These are phyloP conservation scores for Rhododendron henanense DNA, from an alignment of 148 eudicot genomes.

Conservation along the genomic window DNA sequence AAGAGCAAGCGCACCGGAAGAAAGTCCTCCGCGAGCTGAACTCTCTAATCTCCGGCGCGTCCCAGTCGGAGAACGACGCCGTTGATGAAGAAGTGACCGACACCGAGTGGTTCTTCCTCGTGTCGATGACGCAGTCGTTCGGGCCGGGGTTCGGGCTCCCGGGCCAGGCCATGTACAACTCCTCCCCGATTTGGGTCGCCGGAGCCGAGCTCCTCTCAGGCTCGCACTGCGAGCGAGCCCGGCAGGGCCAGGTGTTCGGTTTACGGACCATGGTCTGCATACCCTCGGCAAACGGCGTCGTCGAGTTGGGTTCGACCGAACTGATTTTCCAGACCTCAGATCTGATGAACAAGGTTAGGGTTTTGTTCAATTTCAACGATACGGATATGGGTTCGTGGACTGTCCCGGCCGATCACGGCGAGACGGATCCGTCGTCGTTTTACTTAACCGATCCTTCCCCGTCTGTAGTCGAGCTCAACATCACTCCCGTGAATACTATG, in stretches of 20 bases:
- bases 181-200: constrained; percentile 55
- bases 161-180: constrained; percentile 46
- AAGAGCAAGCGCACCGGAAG: constrained; percentile 72
- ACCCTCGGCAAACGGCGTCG: constrained; percentile 52
- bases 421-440: constrained; percentile 65
- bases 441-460: constrained; percentile 64
- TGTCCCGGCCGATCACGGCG: constrained; percentile 23
- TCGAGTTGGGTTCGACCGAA: constrained; percentile 71
- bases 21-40: constrained; percentile 75
- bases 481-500: background rate
- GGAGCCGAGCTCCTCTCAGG: constrained; percentile 39
- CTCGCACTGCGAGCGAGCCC: constrained; percentile 51
- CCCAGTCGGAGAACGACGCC: constrained; percentile 19
- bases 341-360: constrained; percentile 46
- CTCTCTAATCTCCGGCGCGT: constrained; percentile 60
- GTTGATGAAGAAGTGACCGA: constrained; percentile 78
- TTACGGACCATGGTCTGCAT: constrained; percentile 62
- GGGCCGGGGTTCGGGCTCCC: constrained; percentile 56
- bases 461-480: constrained; percentile 10
- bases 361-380: constrained; percentile 35
- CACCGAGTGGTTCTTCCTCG: constrained; percentile 76
- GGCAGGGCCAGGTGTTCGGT: constrained; percentile 50
- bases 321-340: constrained; percentile 39
- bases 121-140: constrained; percentile 78
- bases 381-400: constrained; percentile 11